Evolutionary conservation across 257 asterid species (phyloP).

Genomic region (Thymus mandschuricus): DNA sequence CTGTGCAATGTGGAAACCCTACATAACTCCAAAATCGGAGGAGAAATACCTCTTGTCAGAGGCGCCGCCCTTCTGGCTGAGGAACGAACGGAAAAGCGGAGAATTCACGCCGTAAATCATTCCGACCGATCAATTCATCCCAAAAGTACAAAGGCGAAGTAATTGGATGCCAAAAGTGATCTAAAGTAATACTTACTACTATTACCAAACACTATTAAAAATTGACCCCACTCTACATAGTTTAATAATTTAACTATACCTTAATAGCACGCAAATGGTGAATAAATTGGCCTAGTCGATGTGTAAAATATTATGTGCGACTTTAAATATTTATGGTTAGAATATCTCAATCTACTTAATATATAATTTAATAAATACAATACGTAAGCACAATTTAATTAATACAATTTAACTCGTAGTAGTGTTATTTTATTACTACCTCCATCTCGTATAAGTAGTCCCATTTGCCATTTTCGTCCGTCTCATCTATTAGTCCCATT

Average conservation of each 20-base stretch:
- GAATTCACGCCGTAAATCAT: slow-evolving; percentile 62
- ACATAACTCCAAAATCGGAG: not conserved
- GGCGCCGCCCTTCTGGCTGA: slow-evolving; percentile 60
- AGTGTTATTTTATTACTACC: too few species aligned
- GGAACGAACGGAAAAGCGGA: slow-evolving; percentile 57
- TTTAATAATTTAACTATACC: not conserved
- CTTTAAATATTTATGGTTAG: not conserved
- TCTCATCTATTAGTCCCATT: too few species aligned
- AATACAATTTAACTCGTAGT: not conserved
- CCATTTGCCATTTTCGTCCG: too few species aligned
- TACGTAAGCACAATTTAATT: not conserved
- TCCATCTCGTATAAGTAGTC: too few species aligned
- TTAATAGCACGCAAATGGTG: slow-evolving; percentile 4
- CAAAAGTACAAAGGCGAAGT: not conserved
- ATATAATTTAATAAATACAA: not conserved
- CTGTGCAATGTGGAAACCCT: not conserved
- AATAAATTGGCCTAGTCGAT: not conserved
- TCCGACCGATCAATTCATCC: slow-evolving; percentile 11
- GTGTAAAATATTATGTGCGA: not conserved
- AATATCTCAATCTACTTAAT: not conserved
- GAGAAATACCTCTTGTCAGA: slow-evolving; percentile 48
- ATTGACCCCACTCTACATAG: not conserved
- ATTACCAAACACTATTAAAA: slow-evolving; percentile 15
- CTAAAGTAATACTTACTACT: not conserved
- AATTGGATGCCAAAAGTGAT: not conserved